Evolutionary conservation across 2,329 filamentous ascomycete species (phyloP), one percentile per base, ranked within the genome.

Genomic region (Aspergillus persii): DNA sequence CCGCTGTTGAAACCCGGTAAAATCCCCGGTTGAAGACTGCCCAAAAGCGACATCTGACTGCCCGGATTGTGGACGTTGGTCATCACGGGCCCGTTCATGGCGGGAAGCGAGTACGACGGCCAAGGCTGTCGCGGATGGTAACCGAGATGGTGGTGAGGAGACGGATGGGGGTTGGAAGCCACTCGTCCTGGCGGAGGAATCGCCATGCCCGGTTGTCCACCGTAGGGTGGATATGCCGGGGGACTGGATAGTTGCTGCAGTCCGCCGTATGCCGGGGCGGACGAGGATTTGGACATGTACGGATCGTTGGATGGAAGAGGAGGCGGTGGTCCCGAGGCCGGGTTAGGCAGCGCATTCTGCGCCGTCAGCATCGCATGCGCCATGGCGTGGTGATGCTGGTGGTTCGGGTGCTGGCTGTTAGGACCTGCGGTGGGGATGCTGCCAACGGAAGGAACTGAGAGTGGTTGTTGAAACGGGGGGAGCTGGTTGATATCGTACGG

Each of bases 11-110:
- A 87, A 4, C 73, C 80, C 4, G 80, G 76, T 67, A 86, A 81
- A 76, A 90, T 83, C 2, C 79, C 79, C 4, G 80, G 76, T 46
- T 81, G 82, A 73, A 85, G 78, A 27, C 79, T 79, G 3, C 87
- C 85, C 36, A 94, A 85, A 61, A 95, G 79, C 7, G 89, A 83
- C 80, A 95, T 87, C 61, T 89, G 89, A 5, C 83, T 83, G 55
- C 85, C 86, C 0, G 91, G 91, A 61, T 88, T 90, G 68, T 88
- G 85, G 29, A 95, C 83, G 69, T 94, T 95, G 15, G 90, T 89
- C 80, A 94, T 86, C 30, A 94, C 87, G 1, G 88, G 83, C 1
- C 87, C 86, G 47, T 81, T 78, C 80, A 88, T 83, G n/a, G 81
- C 79, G 3, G 88, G 83, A 3, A 89, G 80, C 3, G 82, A 82